Evolutionary conservation across 2,329 filamentous ascomycete genomes (phyloP), one percentile per base, ranked within the genome.

Genomic region (Didymella exigua): DNA sequence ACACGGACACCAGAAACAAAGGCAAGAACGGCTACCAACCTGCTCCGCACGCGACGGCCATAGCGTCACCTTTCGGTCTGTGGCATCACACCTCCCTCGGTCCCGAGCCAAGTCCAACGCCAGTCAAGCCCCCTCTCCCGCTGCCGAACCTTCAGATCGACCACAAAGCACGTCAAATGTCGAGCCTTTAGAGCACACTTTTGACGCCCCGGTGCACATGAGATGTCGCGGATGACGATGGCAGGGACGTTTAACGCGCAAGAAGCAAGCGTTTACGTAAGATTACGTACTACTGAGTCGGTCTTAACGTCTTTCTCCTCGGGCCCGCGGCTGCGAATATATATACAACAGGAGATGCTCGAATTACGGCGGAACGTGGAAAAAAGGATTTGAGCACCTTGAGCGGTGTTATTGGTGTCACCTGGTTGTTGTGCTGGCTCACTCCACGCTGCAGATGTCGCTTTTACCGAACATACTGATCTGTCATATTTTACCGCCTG

Each of bases 231-330:
- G n/a, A 45, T 45, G 46, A 37, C 42, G 52, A 55, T 50, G 46
- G 29, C 10, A 37, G 19, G 10, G 30, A 9, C 18, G 10, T 23
- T 37, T 48, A 23, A 48, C 18, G 36, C 48, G 56, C 49, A 42
- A 47, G 41, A 45, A 52, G 51, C 21, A 26, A 49, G 30, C 16
- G 23, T 58, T 63, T 62, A 66, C 61, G 65, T 62, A 65, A 63
- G 47, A 63, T 71, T 65, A 69, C 65, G 63, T 69, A 71, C 66
- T 47, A 55, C 46, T 19, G 62, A 66, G 50, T 29, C 48, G 31
- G 24, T 9, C 33, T 13, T 36, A 40, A 43, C 19, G 21, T 29
- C 29, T 56, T 65, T 70, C 67, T 70, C 67, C 67, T 65, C 61
- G 67, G 67, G 21, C 43, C 47, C 38, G 42, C 59, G 53, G 59